A percentile compares a stretch with the other conserved stretches of the same genome.
phyloP scores from a whole-genome alignment of 345 rosid genomes.

The Aquilaria sinensis region DNA sequence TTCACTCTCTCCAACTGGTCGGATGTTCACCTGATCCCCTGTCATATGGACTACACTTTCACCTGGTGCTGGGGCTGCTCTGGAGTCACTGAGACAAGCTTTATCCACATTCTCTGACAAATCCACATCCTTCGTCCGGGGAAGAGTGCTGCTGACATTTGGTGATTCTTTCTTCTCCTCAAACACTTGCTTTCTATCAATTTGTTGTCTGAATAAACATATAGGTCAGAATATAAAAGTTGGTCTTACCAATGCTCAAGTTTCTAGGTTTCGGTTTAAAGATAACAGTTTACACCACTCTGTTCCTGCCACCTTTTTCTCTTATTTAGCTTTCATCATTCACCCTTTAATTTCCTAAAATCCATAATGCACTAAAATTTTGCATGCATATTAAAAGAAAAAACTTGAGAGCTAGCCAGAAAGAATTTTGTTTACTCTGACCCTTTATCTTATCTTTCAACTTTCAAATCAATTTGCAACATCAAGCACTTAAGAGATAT shows the following conservation, averaged over 20 bases:
- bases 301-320: too few relatives aligned
- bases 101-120: conserved; percentile 73
- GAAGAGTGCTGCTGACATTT: conserved; percentile 31
- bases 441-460: not conserved
- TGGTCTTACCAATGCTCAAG: too few relatives aligned
- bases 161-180: conserved; percentile 70
- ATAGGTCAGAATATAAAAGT: too few relatives aligned
- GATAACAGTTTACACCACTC: too few relatives aligned
- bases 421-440: not conserved
- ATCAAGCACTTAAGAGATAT: too few relatives aligned
- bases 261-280: too few relatives aligned
- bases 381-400: too few relatives aligned
- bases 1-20: conserved; percentile 55
- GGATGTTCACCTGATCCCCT: conserved; percentile 47
- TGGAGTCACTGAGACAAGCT: conserved; percentile 77
- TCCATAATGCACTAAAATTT: too few relatives aligned
- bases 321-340: too few relatives aligned
- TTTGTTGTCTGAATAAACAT: conserved; percentile 51
- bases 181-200: conserved; percentile 68
- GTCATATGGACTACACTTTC: conserved; percentile 60
- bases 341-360: too few relatives aligned
- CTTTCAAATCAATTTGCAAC: too few relatives aligned
- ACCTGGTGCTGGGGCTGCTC: conserved; percentile 37
- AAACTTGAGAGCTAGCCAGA: not conserved
- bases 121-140: conserved; percentile 61